Evolutionary conservation across 2,329 filamentous ascomycete genomes (phyloP), one percentile per base, ranked within the genome.

Genomic region (Chaetomiaceae sp.): DNA sequence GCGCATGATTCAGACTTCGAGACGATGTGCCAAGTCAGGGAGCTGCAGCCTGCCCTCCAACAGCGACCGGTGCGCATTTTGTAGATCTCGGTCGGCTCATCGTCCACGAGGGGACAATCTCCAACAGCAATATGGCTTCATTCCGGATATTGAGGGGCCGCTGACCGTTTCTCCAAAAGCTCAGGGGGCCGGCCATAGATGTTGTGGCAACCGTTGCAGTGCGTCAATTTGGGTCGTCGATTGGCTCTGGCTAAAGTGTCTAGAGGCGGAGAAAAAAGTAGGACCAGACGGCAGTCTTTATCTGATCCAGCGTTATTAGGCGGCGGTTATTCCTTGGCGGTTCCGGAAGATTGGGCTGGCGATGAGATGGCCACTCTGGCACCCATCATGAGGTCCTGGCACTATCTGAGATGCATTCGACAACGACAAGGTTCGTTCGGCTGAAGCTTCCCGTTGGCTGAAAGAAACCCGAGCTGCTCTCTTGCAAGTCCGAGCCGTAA

Each of bases 321-420:
- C 55, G 55, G 47, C 52, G 43, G 52, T 52, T 54, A 55, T 57
- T 57, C 51, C 57, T 57, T 59, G 57, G 57, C 57, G 44, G 53
- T 54, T 51, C 57, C 47, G 54, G 54, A 40, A 57, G 22, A 49
- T 57, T 55, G 47, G 54, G 3, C 23, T 6, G 9, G 5, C 25
- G 25, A 33, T 7, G 20, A 1, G 17, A 9, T 39, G n/a, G 15
- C 29, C 12, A 22, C 19, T n/a, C 33, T n/a, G n/a, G n/a, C n/a
- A n/a, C n/a, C n/a, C n/a, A n/a, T n/a, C n/a, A n/a, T n/a, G n/a
- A n/a, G n/a, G n/a, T n/a, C n/a, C n/a, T n/a, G n/a, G n/a, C n/a
- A n/a, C n/a, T n/a, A n/a, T n/a, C n/a, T n/a, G n/a, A n/a, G n/a
- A n/a, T n/a, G n/a, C n/a, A n/a, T n/a, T n/a, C n/a, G n/a, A n/a